A percentile compares a stretch with the other conserved stretches of the same genome.
Conservation (phyloP, 2,329 filamentous ascomycete genomes). For the Diaporthe vexans region DNA sequence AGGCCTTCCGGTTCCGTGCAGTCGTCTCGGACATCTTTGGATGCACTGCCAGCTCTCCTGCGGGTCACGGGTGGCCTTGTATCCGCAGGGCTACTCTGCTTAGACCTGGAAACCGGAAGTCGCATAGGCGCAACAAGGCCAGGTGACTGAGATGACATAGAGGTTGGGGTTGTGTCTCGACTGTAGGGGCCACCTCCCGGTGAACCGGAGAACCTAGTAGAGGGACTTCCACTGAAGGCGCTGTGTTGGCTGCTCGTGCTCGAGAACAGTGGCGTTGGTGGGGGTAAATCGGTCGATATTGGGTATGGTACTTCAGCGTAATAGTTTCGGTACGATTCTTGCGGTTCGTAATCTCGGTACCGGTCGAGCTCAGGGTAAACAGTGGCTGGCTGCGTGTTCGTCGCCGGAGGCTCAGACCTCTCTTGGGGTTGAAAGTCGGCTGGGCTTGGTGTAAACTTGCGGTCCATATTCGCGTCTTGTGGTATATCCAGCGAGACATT, state of each 20-base stretch:
- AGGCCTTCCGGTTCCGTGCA: conserved; percentile 69
- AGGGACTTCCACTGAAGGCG: conserved; percentile 78
- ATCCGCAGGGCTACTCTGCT: conserved; percentile 68
- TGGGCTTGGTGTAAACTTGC: conserved; percentile 59
- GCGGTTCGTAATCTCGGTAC: conserved; percentile 64
- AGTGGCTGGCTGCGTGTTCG: conserved; percentile 57
- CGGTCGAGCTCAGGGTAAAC: conserved; percentile 74
- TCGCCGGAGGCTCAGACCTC: conserved; percentile 56
- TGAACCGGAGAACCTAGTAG: conserved; percentile 81
- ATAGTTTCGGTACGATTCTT: conserved; percentile 51
- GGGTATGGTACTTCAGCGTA: conserved; percentile 66
- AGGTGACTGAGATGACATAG: conserved; percentile 82
- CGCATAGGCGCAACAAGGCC: conserved; percentile 66
- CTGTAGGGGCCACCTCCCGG: conserved; percentile 79
- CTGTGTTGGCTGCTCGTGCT: conserved; percentile 69
- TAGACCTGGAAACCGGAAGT: conserved; percentile 61
- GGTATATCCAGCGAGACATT: conserved; percentile 54
- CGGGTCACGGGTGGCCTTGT: conserved; percentile 73
- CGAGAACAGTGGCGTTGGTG: conserved; percentile 76
- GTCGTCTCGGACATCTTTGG: conserved; percentile 62
- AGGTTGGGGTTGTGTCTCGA: conserved; percentile 83
- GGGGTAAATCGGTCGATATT: conserved; percentile 74
- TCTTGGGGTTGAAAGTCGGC: conserved; percentile 59
- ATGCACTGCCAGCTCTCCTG: conserved; percentile 68
- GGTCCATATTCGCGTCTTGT: conserved; percentile 56